Evolutionary conservation across 2,329 filamentous ascomycete species (phyloP), one percentile per base, ranked within the genome.

Genomic region (Zymoseptoria tritici): DNA sequence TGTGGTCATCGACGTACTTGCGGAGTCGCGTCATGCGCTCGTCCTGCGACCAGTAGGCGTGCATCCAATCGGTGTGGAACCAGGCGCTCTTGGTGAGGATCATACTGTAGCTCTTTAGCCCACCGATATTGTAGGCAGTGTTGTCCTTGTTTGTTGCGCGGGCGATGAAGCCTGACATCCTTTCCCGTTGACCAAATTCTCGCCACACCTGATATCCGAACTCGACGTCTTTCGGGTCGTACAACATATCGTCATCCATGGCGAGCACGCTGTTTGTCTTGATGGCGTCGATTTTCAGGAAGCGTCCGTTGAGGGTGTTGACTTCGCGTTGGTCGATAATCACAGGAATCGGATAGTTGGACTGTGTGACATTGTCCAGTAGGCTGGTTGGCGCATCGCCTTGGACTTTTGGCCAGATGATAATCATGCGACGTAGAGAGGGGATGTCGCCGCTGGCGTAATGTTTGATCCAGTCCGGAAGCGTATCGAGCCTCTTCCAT

Each of bases 401-500:
- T 19, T 56, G 31, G 29, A 26, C 11, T n/a, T 56, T 49, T 7
- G 49, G 49, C 55, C 55, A 56, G 20, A 56, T 46, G 42, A 56
- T 16, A 9, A 56, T 21, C 26, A 56, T n/a, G 6, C 42, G 36
- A 19, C 42, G 20, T 0, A 56, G 55, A 6, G 55, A 49, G 16
- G 55, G 55, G 6, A 56, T 56, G 16, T 51, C 22, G 36, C 55
- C 55, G 13, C 21, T 50, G 16, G 55, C 55, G 22, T 56, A 56
- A 46, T 56, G 49, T 20, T 49, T 26, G 46, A 56, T 36, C 20
- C 49, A 56, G n/a, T 56, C 42, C 22, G 55, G 55, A 20, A 56
- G 46, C 22, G 31, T 22, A 8, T 56, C 36, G 21, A 49, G 11
- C 9, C 55, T 42, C 29, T 49, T 36, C 19, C 21, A 56, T 19